Base-by-base conservation (phyloP, 495 filamentous ascomycete species). In the Xanthoparmelia taractica region DNA sequence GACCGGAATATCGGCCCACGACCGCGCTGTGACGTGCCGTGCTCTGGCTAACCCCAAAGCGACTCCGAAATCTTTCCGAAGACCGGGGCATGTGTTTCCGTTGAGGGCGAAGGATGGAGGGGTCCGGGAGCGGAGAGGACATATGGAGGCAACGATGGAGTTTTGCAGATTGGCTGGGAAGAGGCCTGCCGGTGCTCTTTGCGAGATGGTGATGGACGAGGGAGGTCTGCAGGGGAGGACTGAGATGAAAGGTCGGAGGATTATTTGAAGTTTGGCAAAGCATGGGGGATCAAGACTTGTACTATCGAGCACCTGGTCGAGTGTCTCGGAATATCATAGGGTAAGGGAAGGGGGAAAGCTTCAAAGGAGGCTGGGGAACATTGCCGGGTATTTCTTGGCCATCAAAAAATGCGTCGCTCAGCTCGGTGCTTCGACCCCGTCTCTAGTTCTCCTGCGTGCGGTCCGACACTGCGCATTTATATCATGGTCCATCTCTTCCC, bases 111-210 rank as follows among this genome's bases (percentile, higher is more conserved):
- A 84, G 11, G 79, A 85, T 20, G 94, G 93, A 13, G 94, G 94
- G 25, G 87, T 98, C 33, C 77, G 85, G 50, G 86, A 84, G 70
- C 77, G 94, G 20, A 77, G 77, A 50, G 94, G 94, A 4, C 94
- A 98, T 72, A 98, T 93, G 12, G 95, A 97, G 78, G 94, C 94
- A 25, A 90, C 87, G 13, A 81, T 92, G 1, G 92, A 96, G 63
- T 87, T 96, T 75, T 96, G 91, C 71, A 81, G 87, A 15, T 72
- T 96, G 43, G 83, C 90, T 1, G 91, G 91, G 0, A 89, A 89
- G 74, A 72, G 76, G 63, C 83, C 79, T 59, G 94, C 84, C 0
- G 90, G 82, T 59, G 93, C 92, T 1, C 96, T 98, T 66, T 87
- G 88, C 67, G 88, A 95, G 75, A 71, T 96, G 65, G 88, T 96